Percentiles rank a stretch among this genome's conserved stretches.
Evolutionary conservation across 257 asterid species (phyloP).

Genomic region (Primulina huaijiensis): DNA sequence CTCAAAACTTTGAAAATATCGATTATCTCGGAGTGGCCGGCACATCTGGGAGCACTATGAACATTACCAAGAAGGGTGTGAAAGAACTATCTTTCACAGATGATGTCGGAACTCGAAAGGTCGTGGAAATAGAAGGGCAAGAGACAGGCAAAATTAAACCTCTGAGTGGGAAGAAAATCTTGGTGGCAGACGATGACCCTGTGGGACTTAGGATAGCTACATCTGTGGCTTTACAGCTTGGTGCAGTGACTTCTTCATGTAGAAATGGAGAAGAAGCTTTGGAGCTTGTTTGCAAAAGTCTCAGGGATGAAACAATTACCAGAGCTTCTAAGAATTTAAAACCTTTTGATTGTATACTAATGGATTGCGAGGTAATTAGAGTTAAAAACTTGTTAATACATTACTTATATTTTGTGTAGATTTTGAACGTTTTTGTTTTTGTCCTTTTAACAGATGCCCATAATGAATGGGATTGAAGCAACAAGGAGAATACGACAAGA

Average conservation of each 20-base stretch:
- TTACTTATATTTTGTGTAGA: too few relatives aligned
- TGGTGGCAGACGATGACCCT: slow-evolving; percentile 60
- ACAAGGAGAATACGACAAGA: slow-evolving; percentile 53
- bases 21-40: background rate
- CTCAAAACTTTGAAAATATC: background rate
- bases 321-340: slow-evolving; percentile 2
- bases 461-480: slow-evolving; percentile 74
- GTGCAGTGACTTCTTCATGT: slow-evolving; percentile 43
- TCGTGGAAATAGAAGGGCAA: slow-evolving; percentile 22
- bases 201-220: slow-evolving; percentile 38
- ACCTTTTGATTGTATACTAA: slow-evolving; percentile 63
- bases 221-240: slow-evolving; percentile 36
- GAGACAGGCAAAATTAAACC: slow-evolving; percentile 24
- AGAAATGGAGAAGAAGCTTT: slow-evolving; percentile 56
- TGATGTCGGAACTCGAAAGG: background rate
- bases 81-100: background rate
- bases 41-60: slow-evolving; percentile 1
- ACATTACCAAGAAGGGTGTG: background rate
- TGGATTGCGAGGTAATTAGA: slow-evolving; percentile 74
- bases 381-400: background rate
- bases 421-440: too few relatives aligned
- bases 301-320: slow-evolving; percentile 12
- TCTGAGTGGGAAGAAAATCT: slow-evolving; percentile 49
- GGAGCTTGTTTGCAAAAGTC: slow-evolving; percentile 33
- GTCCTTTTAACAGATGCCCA: slow-evolving; percentile 50